Evolutionary conservation across 805 yeast species (phyloP), one percentile per base, ranked within the genome.

Genomic region (Lachancea lanzarotensis): DNA sequence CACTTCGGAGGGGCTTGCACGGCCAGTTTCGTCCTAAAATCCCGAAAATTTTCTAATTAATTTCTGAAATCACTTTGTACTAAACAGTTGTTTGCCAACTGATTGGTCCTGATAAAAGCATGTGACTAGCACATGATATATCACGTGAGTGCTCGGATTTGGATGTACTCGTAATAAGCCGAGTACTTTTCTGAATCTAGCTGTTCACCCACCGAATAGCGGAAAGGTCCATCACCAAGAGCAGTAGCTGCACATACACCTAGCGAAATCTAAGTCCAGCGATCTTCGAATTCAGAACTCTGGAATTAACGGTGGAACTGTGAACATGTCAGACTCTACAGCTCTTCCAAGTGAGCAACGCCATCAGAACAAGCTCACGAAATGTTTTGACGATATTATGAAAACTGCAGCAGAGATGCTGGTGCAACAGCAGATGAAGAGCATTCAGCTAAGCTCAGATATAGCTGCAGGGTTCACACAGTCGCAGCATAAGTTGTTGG

Each of bases 381-480:
- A 55, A 32, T 60, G 66, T 45, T 61, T 62, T 29, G 62, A 63
- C 45, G 66, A 61, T 33, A 59, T 63, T 11, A 46, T 63, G 52
- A 56, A 49, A 39, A 52, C 59, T 12, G 60, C 64, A 2, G 62
- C 63, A 22, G 70, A 65, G 36, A 55, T 63, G 63, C 47, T 63
- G 46, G 52, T 61, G 2, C 66, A 63, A 42, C 66, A 63, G 48
- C 68, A 63, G 47, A 38, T 62, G 36, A 63, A 61, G 40, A 61
- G 65, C 2, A 60, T 62, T 13, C 65, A 61, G 41, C 42, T 61
- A 13, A 62, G 60, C 46, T 47, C 53, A 2, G 45, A 52, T 12
- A 50, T 59, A 8, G 50, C 53, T 2, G 53, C 51, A 34, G 67
- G 63, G 3, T 60, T 55, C 43, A 52, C 59, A 8, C 46, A 52